Evolutionary conservation across 257 asterid genomes (phyloP).

Genomic region (Nicotiana knightiana): DNA sequence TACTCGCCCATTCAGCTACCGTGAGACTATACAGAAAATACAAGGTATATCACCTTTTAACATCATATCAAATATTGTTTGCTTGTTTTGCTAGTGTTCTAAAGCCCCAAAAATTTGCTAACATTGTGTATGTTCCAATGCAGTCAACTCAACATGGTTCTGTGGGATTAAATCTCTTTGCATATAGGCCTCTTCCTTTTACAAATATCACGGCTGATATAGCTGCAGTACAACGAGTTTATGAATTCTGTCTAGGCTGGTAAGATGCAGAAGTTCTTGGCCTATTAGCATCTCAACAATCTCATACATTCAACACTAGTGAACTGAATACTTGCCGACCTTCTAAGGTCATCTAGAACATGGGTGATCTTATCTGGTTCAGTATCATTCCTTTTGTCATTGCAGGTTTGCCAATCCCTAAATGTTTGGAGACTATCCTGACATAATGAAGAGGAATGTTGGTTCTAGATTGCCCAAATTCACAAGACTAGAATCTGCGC

Average conservation of each 20-base stretch:
- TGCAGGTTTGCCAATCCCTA: slow-evolving; percentile 53
- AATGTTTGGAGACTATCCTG: slow-evolving; percentile 62
- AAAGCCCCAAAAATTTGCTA: not conserved
- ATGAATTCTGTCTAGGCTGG: slow-evolving; percentile 50
- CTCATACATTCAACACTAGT: not conserved
- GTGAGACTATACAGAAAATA: slow-evolving; percentile 35
- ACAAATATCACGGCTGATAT: slow-evolving; percentile 33
- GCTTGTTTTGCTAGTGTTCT: not conserved
- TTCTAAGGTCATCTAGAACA: not conserved
- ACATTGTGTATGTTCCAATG: not conserved
- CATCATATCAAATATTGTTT: not conserved
- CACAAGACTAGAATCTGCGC: slow-evolving; percentile 32
- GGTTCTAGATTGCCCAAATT: slow-evolving; percentile 44
- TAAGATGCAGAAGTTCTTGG: slow-evolving; percentile 12
- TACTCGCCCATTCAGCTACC: slow-evolving; percentile 45
- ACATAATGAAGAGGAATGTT: slow-evolving; percentile 34
- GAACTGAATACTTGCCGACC: not conserved
- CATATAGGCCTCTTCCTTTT: slow-evolving; percentile 30
- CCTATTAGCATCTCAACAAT: not conserved
- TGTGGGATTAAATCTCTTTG: slow-evolving; percentile 45
- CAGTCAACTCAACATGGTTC: slow-evolving; percentile 54
- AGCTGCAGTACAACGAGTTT: slow-evolving; percentile 44
- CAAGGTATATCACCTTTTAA: slow-evolving; percentile 23
- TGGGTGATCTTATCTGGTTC: too few species aligned
- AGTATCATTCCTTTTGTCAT: not conserved